Evolutionary conservation across 2,329 filamentous ascomycete species (phyloP), one percentile per base, ranked within the genome.

Genomic region (Balansia obtecta): DNA sequence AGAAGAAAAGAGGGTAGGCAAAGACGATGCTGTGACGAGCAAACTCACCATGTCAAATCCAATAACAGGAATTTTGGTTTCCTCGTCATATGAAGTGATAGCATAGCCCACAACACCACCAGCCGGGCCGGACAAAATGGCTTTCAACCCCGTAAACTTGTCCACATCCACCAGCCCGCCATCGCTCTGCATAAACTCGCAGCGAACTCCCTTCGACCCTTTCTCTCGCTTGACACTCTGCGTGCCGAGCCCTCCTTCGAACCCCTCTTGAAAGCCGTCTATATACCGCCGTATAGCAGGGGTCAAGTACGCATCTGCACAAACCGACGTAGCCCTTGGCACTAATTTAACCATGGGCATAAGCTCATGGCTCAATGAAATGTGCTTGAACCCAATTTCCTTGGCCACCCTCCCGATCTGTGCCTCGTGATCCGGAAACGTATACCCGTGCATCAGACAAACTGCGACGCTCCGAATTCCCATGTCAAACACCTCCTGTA

Each of bases 21-120:
- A 27, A 4, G 46, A 4, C 1, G 37, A 12, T 5, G 16, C 13
- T 11, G 3, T n/a, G 34, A 20, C 11, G 2, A 32, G 12, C n/a
- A 15, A 30, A 38, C 50, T 47, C 20, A 54, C 52, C 65, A 68
- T 89, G 56, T 89, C 85, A 57, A 89, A 88, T 0, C 85, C 85
- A 55, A 88, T 88, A 2, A 89, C 77, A 0, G 85, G 84, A 0
- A 71, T 82, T 56, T 77, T 79, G 42, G 82, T 83, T 12, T 79
- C 68, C 0, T 77, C 72, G 53, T 88, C 84, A 64, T 83, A 88
- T 1, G 79, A 85, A 0, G 85, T 88, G 12, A 84, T 71, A 3
- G 85, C 84, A 63, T 87, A 87, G 2, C 85, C 85, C 1, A 88
- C 83, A 0, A 88, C 85, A 45, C 85, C 85, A 15, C 84, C 85